Percentiles rank a stretch among this genome's conserved stretches.
phyloP scores from a whole-genome alignment of 306 rosid genomes.

The Cicer judaicum region DNA sequence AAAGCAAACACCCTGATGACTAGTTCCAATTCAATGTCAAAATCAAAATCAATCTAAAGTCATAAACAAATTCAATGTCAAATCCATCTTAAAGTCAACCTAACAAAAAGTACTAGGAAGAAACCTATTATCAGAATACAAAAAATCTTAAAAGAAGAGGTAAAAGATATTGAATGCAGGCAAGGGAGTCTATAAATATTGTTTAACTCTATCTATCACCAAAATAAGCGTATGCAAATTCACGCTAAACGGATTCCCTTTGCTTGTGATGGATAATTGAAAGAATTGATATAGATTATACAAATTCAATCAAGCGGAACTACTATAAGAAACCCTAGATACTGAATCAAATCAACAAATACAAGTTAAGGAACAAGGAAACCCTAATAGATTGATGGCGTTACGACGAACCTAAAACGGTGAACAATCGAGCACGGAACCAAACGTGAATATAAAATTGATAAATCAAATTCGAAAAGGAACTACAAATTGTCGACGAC shows the following conservation, averaged over 20 bases:
- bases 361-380: conserved; percentile 13
- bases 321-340: conserved; percentile 22
- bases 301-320: conserved; percentile 38
- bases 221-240: not conserved
- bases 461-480: not conserved
- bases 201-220: not conserved
- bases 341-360: conserved; percentile 34
- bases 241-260: conserved; percentile 26
- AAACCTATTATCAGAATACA: conserved; percentile 1
- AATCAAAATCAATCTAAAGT: conserved; percentile 39
- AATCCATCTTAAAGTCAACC: not conserved
- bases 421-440: conserved; percentile 27
- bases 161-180: conserved; percentile 37
- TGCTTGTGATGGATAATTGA: conserved; percentile 25
- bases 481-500: conserved; percentile 21
- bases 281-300: conserved; percentile 2
- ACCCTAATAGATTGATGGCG: conserved; percentile 46
- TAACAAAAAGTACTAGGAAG: not conserved
- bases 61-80: conserved; percentile 16
- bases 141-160: conserved; percentile 2
- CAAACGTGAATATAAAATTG: conserved; percentile 22
- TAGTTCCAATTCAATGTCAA: conserved; percentile 6
- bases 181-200: not conserved
- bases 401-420: conserved; percentile 43
- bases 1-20: conserved; percentile 26